Evolutionary conservation across 202 grass and related monocot genomes (phyloP), one percentile per base, ranked within the genome.

Genomic region (Bolboschoenoplectus hybrid): DNA sequence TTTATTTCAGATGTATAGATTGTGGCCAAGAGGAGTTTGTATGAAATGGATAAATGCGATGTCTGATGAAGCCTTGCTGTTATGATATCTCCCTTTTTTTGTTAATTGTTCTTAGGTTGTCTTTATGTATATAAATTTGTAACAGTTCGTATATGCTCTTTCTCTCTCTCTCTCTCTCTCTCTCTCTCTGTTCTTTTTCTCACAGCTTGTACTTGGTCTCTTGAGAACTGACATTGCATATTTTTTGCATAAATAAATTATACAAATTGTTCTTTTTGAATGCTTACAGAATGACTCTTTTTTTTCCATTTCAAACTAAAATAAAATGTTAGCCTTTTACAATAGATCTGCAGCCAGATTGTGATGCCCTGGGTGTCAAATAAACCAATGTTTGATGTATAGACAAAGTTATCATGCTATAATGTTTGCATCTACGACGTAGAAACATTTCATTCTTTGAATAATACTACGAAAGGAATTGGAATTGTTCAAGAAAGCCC

Each of bases 1-100:
- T 51, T 74, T 74, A 13, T 74, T 51, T 51, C 71, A 74, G 71
- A 74, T 74, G 43, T 50, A 68, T 17, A 17, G 17, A 68, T 68
- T 14, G 46, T 71, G 45, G 71, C 40, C 8, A 51, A 49, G 45
- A 74, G 19, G 46, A 51, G n/a, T 51, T 32, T 6, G 46, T 34
- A 20, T 74, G 46, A 74, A 32, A 50, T 50, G 7, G 46, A 71
- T n/a, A 74, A 47, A 73, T 61, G 57, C n/a, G 9, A n/a, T 74
- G 71, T 49, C 47, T 50, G n/a, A 51, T 74, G 8, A 74, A n/a
- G 17, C 50, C 2, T 34, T n/a, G n/a, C 9, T 67, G 9, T 74
- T 50, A 74, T 66, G 20, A 44, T 69, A 3, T 44, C n/a, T 10
- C 9, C 63, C 38, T 10, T 9, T 38, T 66, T 66, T 0, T 26